These are phyloP conservation scores for Aureobasidium pullulans DNA, from an alignment of 2,329 filamentous ascomycete genomes.

Conservation along the genomic window DNA sequence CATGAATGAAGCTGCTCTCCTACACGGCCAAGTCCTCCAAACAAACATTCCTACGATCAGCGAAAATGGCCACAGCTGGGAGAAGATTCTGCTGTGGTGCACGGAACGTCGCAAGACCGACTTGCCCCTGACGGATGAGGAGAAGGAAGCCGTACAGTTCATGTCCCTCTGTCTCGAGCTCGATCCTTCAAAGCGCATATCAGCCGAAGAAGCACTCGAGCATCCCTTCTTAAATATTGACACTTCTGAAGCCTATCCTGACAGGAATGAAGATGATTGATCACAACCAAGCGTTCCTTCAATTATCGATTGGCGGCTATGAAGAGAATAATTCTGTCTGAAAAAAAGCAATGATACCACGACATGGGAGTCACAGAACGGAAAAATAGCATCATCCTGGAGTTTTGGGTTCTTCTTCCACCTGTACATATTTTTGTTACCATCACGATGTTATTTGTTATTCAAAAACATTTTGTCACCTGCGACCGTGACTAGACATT, in stretches of 20 bases:
- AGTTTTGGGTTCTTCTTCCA: neutral
- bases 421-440: neutral
- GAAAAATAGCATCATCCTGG: neutral
- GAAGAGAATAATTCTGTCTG: neutral
- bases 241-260: neutral
- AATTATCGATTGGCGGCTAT: neutral
- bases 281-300: neutral
- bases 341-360: neutral
- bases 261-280: neutral
- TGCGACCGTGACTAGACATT: too few species aligned
- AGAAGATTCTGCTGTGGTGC: constrained; percentile 94
- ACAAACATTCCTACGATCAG: constrained; percentile 88
- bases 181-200: constrained; percentile 66
- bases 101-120: constrained; percentile 60
- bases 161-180: constrained; percentile 66
- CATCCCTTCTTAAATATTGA: constrained; percentile 53
- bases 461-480: too few species aligned
- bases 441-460: neutral
- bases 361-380: neutral
- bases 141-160: constrained; percentile 67
- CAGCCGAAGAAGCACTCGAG: constrained; percentile 63
- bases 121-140: constrained; percentile 53
- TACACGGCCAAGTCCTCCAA: constrained; percentile 89
- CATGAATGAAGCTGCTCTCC: constrained; percentile 73
- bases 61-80: constrained; percentile 73